Evolutionary conservation across 768 basidiomycete species (phyloP).

Genomic region (Lentinula boryana): DNA sequence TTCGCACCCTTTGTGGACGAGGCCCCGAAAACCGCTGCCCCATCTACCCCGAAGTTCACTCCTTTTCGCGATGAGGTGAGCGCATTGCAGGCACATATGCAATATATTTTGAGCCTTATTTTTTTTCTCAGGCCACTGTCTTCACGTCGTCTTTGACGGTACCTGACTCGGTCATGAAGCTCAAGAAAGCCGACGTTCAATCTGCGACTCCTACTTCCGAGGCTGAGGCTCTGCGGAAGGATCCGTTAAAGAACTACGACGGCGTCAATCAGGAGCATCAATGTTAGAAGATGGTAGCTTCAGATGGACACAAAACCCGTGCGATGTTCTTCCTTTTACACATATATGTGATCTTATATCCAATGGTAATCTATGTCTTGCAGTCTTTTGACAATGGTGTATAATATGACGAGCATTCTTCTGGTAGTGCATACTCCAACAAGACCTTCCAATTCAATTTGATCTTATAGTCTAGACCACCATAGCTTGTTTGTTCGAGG

Average conservation of each 20-base stretch:
- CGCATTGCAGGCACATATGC: background rate
- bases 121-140: slow-evolving; percentile 19
- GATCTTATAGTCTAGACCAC: no score
- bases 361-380: background rate
- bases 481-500: no score
- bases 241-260: slow-evolving; percentile 75
- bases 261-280: background rate
- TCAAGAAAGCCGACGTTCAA: slow-evolving; percentile 42
- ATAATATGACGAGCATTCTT: no score
- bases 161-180: slow-evolving; percentile 64
- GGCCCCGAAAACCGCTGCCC: slow-evolving; percentile 16
- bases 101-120: background rate
- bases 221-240: slow-evolving; percentile 72
- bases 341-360: background rate
- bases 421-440: no score
- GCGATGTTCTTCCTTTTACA: background rate
- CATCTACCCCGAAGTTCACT: slow-evolving; percentile 54
- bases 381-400: no score
- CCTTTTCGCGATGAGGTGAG: slow-evolving; percentile 73
- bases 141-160: slow-evolving; percentile 24
- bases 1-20: slow-evolving; percentile 16
- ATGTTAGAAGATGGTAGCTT: background rate
- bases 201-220: slow-evolving; percentile 47
- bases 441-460: no score
- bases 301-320: background rate